A percentile compares a stretch with the other conserved stretches of the same genome.
Conservation (phyloP, 1,284 basidiomycete species). For the Sanghuangporus baumii region DNA sequence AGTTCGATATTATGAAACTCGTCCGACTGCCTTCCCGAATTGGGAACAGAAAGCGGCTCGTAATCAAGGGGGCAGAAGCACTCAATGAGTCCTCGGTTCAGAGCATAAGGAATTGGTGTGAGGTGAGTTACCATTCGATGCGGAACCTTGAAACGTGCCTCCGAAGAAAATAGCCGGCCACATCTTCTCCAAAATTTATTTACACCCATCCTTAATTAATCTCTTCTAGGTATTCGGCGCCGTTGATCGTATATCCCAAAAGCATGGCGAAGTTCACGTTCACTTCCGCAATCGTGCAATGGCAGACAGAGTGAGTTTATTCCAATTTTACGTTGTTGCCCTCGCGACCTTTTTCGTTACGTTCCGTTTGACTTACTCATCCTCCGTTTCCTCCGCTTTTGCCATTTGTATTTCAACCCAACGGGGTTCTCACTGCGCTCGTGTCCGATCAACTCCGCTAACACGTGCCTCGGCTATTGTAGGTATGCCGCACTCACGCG, state of each 20-base stretch:
- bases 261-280: conserved; percentile 12
- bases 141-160: not conserved
- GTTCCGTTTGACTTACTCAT: not conserved
- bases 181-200: not conserved
- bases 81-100: not conserved
- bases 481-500: conserved; percentile 14
- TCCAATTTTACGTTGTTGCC: not conserved
- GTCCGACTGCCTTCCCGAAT: conserved; percentile 2
- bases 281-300: conserved; percentile 12
- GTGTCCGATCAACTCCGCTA: not conserved
- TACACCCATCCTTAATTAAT: not conserved
- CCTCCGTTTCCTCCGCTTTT: conserved; percentile 1
- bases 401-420: not conserved
- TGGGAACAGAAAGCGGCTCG: not conserved
- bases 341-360: not conserved
- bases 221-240: conserved; percentile 9
- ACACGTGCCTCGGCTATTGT: not conserved
- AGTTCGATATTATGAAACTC: conserved; percentile 2
- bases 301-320: conserved; percentile 9
- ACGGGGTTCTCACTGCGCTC: not conserved
- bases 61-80: not conserved
- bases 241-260: conserved; percentile 7
- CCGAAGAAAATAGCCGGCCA: not conserved
- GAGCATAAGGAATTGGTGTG: conserved; percentile 10
- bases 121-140: conserved; percentile 2